phyloP scores from a whole-genome alignment of 2,329 filamentous ascomycete genomes.

The Dothistroma septosporum region DNA sequence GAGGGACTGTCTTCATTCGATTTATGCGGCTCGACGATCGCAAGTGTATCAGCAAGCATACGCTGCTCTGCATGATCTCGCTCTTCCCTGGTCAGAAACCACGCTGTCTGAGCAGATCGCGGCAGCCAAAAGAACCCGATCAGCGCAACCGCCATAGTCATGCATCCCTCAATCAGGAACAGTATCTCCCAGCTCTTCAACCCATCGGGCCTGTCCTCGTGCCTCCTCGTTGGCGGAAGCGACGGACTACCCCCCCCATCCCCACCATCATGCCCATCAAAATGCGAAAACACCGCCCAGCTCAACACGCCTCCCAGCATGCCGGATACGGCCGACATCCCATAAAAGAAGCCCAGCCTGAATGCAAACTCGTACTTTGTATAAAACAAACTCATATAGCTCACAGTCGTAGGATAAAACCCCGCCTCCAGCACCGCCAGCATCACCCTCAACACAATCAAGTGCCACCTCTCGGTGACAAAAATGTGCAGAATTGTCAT shows the following conservation, averaged over 20 bases:
- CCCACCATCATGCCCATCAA: conserved; percentile 24
- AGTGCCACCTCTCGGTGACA: conserved; percentile 45
- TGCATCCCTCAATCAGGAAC: conserved; percentile 47
- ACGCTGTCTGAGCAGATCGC: conserved; percentile 47
- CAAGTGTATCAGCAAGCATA: conserved; percentile 33
- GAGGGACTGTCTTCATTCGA: neutral
- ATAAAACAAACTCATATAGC: conserved; percentile 58
- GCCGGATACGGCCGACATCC: conserved; percentile 54
- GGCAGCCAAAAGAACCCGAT: conserved; percentile 50
- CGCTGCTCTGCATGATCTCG: conserved; percentile 46
- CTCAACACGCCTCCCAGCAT: conserved; percentile 55
- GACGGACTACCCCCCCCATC: conserved; percentile 5
- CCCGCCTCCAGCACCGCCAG: conserved; percentile 52
- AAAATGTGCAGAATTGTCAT: conserved; percentile 48
- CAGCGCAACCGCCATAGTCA: conserved; percentile 46
- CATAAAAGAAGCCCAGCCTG: conserved; percentile 54
- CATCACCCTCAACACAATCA: conserved; percentile 43
- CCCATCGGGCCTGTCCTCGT: conserved; percentile 29
- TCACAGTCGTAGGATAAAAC: conserved; percentile 57
- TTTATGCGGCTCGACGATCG: conserved; percentile 8
- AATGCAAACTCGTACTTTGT: conserved; percentile 55
- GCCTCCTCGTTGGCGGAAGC: conserved; percentile 5
- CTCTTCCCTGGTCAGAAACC: conserved; percentile 49
- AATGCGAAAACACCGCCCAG: conserved; percentile 47
- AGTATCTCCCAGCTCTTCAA: conserved; percentile 48